Percentiles rank a stretch among this genome's conserved stretches.
Conservation (phyloP, 2,329 filamentous ascomycete genomes). For the Neophaeococcomyces mojaviensis region DNA sequence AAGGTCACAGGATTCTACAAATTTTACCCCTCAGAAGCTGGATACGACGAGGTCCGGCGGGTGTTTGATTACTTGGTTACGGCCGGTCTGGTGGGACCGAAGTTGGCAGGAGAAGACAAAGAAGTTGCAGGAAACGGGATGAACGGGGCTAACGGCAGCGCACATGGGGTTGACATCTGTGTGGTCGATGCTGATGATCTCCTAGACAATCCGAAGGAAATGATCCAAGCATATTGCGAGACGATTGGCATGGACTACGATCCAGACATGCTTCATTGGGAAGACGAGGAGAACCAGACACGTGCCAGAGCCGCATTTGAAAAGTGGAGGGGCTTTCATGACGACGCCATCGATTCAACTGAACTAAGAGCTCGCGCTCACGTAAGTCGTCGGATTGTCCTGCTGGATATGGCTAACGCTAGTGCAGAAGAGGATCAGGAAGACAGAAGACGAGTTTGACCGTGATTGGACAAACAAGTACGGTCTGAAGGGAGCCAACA, state of each 20-base stretch:
- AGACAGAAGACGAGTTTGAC: conserved; percentile 49
- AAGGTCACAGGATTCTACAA: conserved; percentile 75
- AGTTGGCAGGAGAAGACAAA: conserved; percentile 41
- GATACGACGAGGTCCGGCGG: conserved; percentile 78
- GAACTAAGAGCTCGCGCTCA: conserved; percentile 57
- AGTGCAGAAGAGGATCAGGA: conserved; percentile 27
- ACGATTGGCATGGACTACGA: conserved; percentile 70
- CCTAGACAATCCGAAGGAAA: conserved; percentile 70
- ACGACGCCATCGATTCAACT: conserved; percentile 81
- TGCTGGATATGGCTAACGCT: conserved; percentile 19
- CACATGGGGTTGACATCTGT: conserved; percentile 56
- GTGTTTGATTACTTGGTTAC: conserved; percentile 77
- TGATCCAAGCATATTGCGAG: conserved; percentile 72
- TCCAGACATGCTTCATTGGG: conserved; percentile 77
- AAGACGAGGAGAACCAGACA: conserved; percentile 61
- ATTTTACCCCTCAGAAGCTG: conserved; percentile 82
- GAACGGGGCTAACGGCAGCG: conserved; percentile 22
- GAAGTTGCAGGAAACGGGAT: conserved; percentile 25
- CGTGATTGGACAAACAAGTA: conserved; percentile 55
- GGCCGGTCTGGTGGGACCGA: conserved; percentile 62
- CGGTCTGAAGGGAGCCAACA: conserved; percentile 50
- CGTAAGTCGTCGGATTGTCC: conserved; percentile 27
- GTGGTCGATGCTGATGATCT: conserved; percentile 91
- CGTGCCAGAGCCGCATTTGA: conserved; percentile 71
- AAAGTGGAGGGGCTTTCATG: conserved; percentile 96